Conservation (phyloP, 371 early-diverging fungal genomes). For the Capillidium rhysosporum region DNA sequence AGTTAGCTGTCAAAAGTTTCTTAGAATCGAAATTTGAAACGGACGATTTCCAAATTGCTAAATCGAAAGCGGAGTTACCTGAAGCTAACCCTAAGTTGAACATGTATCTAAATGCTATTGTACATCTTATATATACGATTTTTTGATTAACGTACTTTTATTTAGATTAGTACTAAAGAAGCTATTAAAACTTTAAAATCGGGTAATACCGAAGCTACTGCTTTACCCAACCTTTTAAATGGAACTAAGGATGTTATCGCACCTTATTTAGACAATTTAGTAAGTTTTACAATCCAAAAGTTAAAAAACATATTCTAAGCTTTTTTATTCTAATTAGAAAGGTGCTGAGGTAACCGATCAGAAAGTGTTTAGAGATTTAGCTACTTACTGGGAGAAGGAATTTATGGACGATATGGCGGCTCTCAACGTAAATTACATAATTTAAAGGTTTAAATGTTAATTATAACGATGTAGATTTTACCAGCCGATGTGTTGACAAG, state of each 20-base stretch:
- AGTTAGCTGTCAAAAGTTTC: slow-evolving; percentile 38
- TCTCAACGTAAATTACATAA: slow-evolving; percentile 41
- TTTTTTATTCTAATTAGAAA: slow-evolving; percentile 12
- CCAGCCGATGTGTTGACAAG: slow-evolving; percentile 89
- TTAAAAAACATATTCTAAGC: neutral
- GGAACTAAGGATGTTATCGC: slow-evolving; percentile 23
- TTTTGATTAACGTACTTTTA: neutral
- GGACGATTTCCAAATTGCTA: neutral
- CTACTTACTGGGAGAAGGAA: slow-evolving; percentile 90
- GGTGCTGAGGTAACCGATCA: slow-evolving; percentile 63
- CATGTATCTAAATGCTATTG: neutral
- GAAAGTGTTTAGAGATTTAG: slow-evolving; percentile 70
- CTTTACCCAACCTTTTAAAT: neutral
- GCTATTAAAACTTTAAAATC: too few species aligned
- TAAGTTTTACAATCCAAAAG: slow-evolving; percentile 11
- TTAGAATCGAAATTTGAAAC: slow-evolving; percentile 26
- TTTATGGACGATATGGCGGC: slow-evolving; percentile 93
- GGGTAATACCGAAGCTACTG: neutral
- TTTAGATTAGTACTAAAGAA: too few species aligned
- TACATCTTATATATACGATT: neutral
- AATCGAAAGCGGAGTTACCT: neutral
- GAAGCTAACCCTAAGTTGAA: neutral
- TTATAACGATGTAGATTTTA: slow-evolving; percentile 24
- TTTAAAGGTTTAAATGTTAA: neutral
- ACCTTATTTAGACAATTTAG: slow-evolving; percentile 31